Evolutionary conservation across 2,329 filamentous ascomycete genomes (phyloP).

Genomic region (Botrytis hyacinthi): DNA sequence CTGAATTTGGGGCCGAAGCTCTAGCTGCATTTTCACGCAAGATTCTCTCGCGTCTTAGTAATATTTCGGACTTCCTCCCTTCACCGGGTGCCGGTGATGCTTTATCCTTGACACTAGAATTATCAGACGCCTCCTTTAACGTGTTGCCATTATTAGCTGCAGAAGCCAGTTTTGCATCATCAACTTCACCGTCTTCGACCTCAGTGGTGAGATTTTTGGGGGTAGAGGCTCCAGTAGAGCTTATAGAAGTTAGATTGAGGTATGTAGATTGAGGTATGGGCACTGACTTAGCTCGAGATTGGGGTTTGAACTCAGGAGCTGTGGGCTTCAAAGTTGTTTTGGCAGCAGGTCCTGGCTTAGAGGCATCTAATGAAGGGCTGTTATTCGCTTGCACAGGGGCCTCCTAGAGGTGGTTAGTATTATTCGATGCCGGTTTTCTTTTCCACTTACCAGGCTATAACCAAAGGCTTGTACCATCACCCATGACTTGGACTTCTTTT

Average conservation of each 20-base stretch:
- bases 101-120: slow-evolving; percentile 27
- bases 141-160: slow-evolving; percentile 12
- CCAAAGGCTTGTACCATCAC: slow-evolving; percentile 73
- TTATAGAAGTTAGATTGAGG: slow-evolving; percentile 39
- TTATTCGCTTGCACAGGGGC: slow-evolving; percentile 23
- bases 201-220: slow-evolving; percentile 42
- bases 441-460: slow-evolving; percentile 55
- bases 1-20: slow-evolving; percentile 24
- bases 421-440: slow-evolving; percentile 2
- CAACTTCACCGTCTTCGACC: slow-evolving; percentile 72
- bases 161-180: slow-evolving; percentile 50
- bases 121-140: slow-evolving; percentile 16
- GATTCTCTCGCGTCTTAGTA: slow-evolving; percentile 34
- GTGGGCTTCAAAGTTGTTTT: slow-evolving; percentile 53
- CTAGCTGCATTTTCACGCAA: slow-evolving; percentile 35
- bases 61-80: slow-evolving; percentile 33
- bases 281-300: slow-evolving; percentile 39
- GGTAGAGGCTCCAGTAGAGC: slow-evolving; percentile 38
- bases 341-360: slow-evolving; percentile 18
- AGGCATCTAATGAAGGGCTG: slow-evolving; percentile 18
- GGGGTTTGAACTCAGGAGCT: slow-evolving; percentile 64
- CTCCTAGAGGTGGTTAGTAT: slow-evolving; percentile 37
- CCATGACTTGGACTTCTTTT: slow-evolving; percentile 66
- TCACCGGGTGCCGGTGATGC: slow-evolving; percentile 25
- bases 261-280: not conserved